phyloP scores from a whole-genome alignment of 2,329 filamentous ascomycete genomes.

The Monilinia vaccinii-corymbosi region DNA sequence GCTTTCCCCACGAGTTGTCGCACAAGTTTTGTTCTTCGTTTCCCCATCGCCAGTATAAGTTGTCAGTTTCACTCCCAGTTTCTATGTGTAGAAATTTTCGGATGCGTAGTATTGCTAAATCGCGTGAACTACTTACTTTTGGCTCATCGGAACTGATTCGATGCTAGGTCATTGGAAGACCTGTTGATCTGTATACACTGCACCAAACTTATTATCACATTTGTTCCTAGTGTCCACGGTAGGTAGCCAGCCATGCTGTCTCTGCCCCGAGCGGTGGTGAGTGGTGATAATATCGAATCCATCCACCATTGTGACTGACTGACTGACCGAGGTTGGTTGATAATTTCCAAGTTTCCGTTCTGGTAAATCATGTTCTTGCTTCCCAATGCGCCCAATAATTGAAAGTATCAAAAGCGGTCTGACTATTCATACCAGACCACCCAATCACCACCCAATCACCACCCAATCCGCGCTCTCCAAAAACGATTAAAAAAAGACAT shows the following conservation, averaged over 20 bases:
- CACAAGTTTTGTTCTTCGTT: not conserved
- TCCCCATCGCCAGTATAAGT: not conserved
- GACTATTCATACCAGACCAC: not conserved
- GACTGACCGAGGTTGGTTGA: too few relatives aligned
- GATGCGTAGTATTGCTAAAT: not conserved
- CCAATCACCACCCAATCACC: not conserved
- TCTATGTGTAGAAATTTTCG: not conserved
- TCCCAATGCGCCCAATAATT: not conserved
- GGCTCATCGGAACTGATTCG: not conserved
- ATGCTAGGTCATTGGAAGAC: not conserved
- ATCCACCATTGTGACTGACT: too few relatives aligned
- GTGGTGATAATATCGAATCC: too few relatives aligned
- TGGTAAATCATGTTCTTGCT: not conserved
- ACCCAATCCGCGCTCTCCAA: not conserved
- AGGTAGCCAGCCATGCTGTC: not conserved
- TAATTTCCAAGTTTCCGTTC: not conserved
- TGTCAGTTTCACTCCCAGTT: too few relatives aligned
- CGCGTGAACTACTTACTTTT: not conserved
- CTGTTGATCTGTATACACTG: not conserved
- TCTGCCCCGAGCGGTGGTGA: not conserved
- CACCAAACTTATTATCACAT: too few relatives aligned
- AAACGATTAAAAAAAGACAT: not conserved
- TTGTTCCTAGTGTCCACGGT: not conserved
- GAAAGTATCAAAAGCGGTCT: not conserved
- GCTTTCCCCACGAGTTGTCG: not conserved